Base-by-base conservation (phyloP, 176 grass and related monocot species). In the Rhipidocladum racemiflorum region DNA sequence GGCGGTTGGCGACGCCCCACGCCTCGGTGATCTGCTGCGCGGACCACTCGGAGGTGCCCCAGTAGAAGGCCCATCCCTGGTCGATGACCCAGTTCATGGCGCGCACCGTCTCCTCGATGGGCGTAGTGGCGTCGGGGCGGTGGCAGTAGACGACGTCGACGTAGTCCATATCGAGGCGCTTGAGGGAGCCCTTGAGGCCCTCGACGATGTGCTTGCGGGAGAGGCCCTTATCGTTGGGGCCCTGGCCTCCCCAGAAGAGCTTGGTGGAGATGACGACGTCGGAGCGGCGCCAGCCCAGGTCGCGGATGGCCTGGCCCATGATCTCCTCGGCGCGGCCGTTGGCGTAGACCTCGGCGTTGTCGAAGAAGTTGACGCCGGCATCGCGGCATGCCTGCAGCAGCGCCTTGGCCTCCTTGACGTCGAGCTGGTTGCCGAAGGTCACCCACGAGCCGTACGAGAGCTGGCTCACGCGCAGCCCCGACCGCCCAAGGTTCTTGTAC, bases 311-410 rank as follows among this genome's bases (percentile, higher is more conserved):
- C 89, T 95, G 96, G 4, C 96, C 96, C 96, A 99, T 99, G 89
- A 99, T 99, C 96, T 99, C 96, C 92, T 99, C 96, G 3, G 96
- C 96, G 40, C 96, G 88, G 0, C 96, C 92, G 48, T 93, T 99
- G 43, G 96, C 89, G 86, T 99, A 95, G 0, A 99, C 92, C 79
- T 99, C 96, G 1, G 96, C 96, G 85, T 99, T 99, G 96, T 99
- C 96, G 92, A 99, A 99, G 96, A 99, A 95, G 77, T 99, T 99
- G 50, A 99, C 92, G 55, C 92, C 96, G 15, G 88, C 86, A 61
- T 99, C 92, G 72, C 92, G 96, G 83, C 90, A 91, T 21, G 92
- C 90, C 87, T 99, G 92, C 7, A 95, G 92, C 20, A 95, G 92
- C 40, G 89, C 23, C 73, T 91, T 95, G 4, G 96, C 96, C 82